Evolutionary conservation across 2,329 filamentous ascomycete species (phyloP).

Genomic region (Fonsecaea pedrosoi): DNA sequence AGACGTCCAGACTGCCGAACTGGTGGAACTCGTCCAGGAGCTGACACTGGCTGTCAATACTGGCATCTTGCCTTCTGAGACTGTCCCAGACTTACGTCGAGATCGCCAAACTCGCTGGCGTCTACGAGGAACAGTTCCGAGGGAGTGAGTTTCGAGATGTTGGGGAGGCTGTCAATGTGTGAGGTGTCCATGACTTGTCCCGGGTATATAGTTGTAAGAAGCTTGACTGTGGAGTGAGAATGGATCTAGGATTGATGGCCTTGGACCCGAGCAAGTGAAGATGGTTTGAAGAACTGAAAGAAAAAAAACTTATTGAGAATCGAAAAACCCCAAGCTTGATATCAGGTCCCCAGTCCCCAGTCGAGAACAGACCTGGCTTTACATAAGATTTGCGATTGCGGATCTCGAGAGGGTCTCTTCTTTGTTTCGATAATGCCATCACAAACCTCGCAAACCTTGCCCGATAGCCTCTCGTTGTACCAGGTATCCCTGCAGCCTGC

Average conservation of each 20-base stretch:
- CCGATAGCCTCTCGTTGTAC: too few relatives aligned
- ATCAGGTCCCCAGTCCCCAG: background rate
- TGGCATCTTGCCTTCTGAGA: background rate
- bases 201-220: background rate
- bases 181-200: constrained; percentile 4
- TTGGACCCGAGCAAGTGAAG: background rate
- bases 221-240: background rate
- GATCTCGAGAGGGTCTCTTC: background rate
- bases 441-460: too few relatives aligned
- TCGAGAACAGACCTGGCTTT: background rate
- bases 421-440: too few relatives aligned
- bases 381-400: background rate
- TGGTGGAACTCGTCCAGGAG: constrained; percentile 6
- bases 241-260: background rate
- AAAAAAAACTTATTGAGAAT: background rate
- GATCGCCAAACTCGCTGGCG: constrained; percentile 1
- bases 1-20: background rate
- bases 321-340: background rate
- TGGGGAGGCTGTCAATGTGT: background rate
- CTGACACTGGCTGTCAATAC: background rate
- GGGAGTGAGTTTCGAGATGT: background rate
- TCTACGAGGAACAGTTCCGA: constrained; percentile 16
- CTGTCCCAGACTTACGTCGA: constrained; percentile 14
- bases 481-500: too few relatives aligned
- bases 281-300: background rate